A percentile compares a stretch with the other conserved stretches of the same genome.
phyloP scores from a whole-genome alignment of 495 filamentous ascomycete genomes.

The Trichoderma parareesei region DNA sequence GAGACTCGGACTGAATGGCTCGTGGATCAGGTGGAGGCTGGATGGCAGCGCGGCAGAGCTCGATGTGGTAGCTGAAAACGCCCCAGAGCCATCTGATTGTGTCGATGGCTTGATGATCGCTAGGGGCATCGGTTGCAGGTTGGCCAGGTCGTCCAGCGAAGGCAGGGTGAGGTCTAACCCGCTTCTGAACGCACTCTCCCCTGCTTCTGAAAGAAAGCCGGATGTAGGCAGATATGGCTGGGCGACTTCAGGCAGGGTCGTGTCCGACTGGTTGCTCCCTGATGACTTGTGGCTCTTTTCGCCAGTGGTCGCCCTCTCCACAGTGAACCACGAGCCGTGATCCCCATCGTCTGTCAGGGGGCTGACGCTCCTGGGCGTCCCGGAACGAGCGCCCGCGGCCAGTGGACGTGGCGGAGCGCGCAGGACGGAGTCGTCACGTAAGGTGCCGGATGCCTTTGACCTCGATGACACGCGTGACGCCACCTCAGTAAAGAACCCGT shows the following conservation, averaged over 20 bases:
- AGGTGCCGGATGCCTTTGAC: background rate
- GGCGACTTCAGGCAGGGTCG: background rate
- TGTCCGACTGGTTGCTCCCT: background rate
- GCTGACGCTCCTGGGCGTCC: background rate
- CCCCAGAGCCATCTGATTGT: background rate
- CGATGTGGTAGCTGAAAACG: slow-evolving; percentile 6
- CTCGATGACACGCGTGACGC: background rate
- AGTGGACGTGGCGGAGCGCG: background rate
- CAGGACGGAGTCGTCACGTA: background rate
- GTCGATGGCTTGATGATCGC: background rate
- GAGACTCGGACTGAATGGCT: slow-evolving; percentile 1
- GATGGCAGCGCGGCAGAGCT: slow-evolving; percentile 10
- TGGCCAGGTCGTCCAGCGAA: slow-evolving; percentile 4
- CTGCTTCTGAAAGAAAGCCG: background rate
- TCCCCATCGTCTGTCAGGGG: background rate
- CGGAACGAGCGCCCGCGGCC: background rate
- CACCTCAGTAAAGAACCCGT: background rate
- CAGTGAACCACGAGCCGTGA: slow-evolving; percentile 8
- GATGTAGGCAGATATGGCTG: slow-evolving; percentile 3
- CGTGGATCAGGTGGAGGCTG: background rate
- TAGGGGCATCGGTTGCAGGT: background rate
- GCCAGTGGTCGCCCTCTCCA: background rate
- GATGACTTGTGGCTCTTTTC: background rate
- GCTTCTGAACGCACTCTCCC: slow-evolving; percentile 6
- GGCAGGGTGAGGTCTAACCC: slow-evolving; percentile 8